A percentile compares a stretch with the other conserved stretches of the same genome.
These are phyloP conservation scores for Colletotrichum orchidophilum DNA, from an alignment of 2,329 filamentous ascomycete species.

Conservation along the genomic window DNA sequence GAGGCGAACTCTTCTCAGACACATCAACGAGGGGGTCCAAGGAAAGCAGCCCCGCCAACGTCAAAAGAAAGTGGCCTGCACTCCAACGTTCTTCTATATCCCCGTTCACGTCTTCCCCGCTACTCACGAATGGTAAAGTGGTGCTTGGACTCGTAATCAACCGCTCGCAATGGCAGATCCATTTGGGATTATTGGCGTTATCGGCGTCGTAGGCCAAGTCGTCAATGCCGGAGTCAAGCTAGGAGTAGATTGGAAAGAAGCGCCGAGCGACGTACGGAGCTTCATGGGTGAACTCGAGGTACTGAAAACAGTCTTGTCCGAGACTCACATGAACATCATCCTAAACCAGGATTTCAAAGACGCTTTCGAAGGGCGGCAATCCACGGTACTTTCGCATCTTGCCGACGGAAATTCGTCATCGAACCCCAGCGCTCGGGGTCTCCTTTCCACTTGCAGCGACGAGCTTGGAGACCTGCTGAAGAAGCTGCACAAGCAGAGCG, in stretches of 20 bases:
- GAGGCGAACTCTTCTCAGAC: not conserved
- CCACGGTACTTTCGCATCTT: conserved; percentile 32
- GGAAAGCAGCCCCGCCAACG: too few relatives aligned
- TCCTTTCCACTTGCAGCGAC: not conserved
- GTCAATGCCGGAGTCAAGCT: not conserved
- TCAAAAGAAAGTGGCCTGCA: not conserved
- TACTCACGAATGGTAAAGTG: not conserved
- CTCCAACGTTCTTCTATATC: not conserved
- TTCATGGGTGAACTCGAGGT: conserved; percentile 24
- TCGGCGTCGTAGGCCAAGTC: conserved; percentile 28
- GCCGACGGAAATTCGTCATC: not conserved
- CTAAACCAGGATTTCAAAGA: conserved; percentile 35
- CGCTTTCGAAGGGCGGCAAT: conserved; percentile 36
- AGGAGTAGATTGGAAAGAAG: conserved; percentile 32
- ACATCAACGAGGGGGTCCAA: not conserved
- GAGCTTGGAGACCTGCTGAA: not conserved
- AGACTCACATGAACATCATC: conserved; percentile 28
- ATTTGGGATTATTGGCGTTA: conserved; percentile 25
- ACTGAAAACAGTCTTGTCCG: conserved; percentile 25
- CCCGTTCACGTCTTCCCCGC: not conserved
- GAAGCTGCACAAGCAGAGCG: not conserved
- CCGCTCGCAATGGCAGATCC: conserved; percentile 13
- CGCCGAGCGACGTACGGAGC: conserved; percentile 19
- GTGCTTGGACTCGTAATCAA: not conserved
- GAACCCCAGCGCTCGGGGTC: not conserved